Evolutionary conservation across 441 rosid species (phyloP).

Genomic region (Populus trichocarpa): DNA sequence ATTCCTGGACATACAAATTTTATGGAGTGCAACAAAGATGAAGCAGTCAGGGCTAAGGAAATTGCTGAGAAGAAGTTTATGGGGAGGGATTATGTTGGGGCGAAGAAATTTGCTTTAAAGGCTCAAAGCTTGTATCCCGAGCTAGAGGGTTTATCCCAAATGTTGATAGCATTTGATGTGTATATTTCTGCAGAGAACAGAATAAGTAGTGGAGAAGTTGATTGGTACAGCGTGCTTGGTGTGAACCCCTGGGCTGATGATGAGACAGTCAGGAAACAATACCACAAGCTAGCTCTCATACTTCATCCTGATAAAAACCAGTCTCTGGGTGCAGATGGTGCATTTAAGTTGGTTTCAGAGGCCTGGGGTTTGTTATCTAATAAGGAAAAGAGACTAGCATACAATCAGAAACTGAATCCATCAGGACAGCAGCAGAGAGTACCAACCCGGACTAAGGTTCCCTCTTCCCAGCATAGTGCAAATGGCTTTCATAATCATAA

Average conservation of each 20-base stretch:
- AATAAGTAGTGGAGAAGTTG: constrained; percentile 51
- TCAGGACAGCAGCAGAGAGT: constrained; percentile 29
- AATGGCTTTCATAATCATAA: constrained; percentile 50
- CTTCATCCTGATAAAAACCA: constrained; percentile 98
- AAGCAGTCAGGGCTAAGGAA: constrained; percentile 85
- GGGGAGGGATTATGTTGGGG: constrained; percentile 67
- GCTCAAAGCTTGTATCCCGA: constrained; percentile 74
- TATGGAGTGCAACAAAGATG: constrained; percentile 97
- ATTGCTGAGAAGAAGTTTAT: constrained; percentile 78
- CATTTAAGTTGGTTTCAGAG: constrained; percentile 76
- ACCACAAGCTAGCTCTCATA: constrained; percentile 62
- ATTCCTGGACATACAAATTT: constrained; percentile 5
- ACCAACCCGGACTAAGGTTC: constrained; percentile 35
- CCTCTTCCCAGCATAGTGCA: constrained; percentile 39
- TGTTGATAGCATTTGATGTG: constrained; percentile 62
- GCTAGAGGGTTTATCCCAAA: constrained; percentile 67
- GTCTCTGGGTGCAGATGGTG: constrained; percentile 77
- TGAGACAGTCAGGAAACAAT: constrained; percentile 67
- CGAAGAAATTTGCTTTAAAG: constrained; percentile 73
- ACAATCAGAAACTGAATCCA: constrained; percentile 50
- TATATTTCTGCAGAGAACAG: constrained; percentile 67
- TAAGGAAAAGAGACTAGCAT: constrained; percentile 51
- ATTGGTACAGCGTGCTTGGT: constrained; percentile 84
- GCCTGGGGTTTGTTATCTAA: constrained; percentile 86
- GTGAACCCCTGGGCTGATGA: constrained; percentile 65